phyloP scores from a whole-genome alignment of 2,329 filamentous ascomycete species.

The Xylariomycetidae sp. region DNA sequence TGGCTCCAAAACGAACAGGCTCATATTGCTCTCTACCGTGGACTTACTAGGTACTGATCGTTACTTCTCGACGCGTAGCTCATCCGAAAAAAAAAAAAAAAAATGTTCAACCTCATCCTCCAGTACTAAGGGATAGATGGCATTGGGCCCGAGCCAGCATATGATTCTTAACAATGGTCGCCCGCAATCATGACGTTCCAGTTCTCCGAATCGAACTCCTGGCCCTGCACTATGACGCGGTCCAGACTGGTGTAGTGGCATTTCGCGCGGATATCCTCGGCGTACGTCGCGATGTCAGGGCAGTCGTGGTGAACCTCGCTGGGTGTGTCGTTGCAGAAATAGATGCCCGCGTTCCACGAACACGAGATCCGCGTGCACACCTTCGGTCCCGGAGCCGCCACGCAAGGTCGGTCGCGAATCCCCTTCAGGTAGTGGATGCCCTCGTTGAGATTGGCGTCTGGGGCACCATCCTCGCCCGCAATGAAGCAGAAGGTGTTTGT shows the following conservation, averaged over 20 bases:
- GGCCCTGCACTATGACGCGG: constrained; percentile 1
- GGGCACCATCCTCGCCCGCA: constrained; percentile 3
- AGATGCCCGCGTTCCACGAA: constrained; percentile 7
- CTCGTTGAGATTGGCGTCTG: neutral
- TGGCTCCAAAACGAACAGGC: too few relatives aligned
- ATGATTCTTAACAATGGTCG: too few relatives aligned
- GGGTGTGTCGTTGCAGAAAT: constrained; percentile 14
- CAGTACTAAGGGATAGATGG: too few relatives aligned
- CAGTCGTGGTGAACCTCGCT: neutral
- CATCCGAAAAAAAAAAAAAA: too few relatives aligned
- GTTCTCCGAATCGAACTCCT: constrained; percentile 8
- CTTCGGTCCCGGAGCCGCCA: constrained; percentile 1
- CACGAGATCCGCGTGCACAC: constrained; percentile 7
- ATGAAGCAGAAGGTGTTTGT: constrained; percentile 4
- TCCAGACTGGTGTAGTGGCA: neutral
- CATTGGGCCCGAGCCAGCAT: too few relatives aligned
- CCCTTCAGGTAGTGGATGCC: neutral
- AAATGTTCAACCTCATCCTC: too few relatives aligned
- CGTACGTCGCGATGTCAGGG: constrained; percentile 8
- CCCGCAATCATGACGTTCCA: constrained; percentile 10
- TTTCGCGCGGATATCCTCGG: constrained; percentile 5
- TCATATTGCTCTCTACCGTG: too few relatives aligned
- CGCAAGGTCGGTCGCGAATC: constrained; percentile 1
- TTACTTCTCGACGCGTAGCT: too few relatives aligned
- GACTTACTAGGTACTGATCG: too few relatives aligned